Base-by-base conservation (phyloP, 2,329 filamentous ascomycete species). In the Cercospora zeae-maydis region DNA sequence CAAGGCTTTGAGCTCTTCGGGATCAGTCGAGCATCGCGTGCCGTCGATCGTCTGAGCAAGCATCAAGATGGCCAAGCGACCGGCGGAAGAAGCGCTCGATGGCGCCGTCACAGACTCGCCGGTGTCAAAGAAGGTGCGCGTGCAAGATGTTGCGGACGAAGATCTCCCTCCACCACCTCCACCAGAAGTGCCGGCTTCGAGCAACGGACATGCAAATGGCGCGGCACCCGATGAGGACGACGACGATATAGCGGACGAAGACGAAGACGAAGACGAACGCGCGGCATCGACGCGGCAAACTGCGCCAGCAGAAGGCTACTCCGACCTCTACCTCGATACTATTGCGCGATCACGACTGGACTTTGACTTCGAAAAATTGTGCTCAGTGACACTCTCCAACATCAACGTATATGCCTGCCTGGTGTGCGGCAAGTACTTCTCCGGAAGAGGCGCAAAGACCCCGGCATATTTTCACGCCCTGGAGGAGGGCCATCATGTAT, bases 351-450 rank as follows among this genome's bases (percentile, higher is more conserved):
- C 88, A 73, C 88, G 96, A 52, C 87, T 98, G 61, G 95, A 99
- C 78, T 98, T 98, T 75, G 95, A 99, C 78, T 99, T 99, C 75
- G 95, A 99, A 76, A 99, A 99, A 82, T 86, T 97, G 11, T 99
- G 95, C 79, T 98, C 93, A 24, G 84, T 99, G 69, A 96, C 92
- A 34, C 84, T 99, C 7, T 96, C 93, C 54, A 98, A 98, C 76
- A 97, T 98, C 80, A 99, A 99, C 75, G 93, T 99, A 49, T 99
- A 99, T 76, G 95, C 95, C 9, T 99, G 95, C 73, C 85, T 99
- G 10, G 91, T 98, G 1, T 99, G 95, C 76, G 95, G 95, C n/a
- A 93, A 92, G 76, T 99, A 99, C 81, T 99, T 90, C 76, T 92
- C 97, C 77, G 95, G 95, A 58, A 86, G 95, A 70, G 95, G 95